Evolutionary conservation across 2,329 filamentous ascomycete genomes (phyloP).

Genomic region (Macroventuria anomochaeta): DNA sequence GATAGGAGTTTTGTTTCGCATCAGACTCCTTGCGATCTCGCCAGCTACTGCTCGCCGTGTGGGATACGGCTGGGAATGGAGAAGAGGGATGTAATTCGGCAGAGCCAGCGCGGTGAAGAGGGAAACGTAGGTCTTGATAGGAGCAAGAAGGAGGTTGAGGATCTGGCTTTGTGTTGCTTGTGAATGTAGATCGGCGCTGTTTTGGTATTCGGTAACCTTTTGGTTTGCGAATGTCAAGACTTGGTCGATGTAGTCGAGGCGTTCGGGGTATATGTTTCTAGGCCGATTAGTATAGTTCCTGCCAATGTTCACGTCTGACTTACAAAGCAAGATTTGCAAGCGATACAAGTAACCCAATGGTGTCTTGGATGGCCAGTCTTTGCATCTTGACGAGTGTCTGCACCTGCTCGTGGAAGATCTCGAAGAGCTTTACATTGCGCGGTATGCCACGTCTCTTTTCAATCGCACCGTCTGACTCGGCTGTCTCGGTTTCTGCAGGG

Average conservation of each 20-base stretch:
- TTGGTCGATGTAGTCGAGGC: constrained; percentile 93
- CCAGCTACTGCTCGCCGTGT: constrained; percentile 90
- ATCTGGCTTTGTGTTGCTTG: constrained; percentile 86
- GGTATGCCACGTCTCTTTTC: constrained; percentile 66
- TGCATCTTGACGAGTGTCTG: constrained; percentile 91
- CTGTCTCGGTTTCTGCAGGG: constrained; percentile 46
- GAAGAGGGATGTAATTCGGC: constrained; percentile 87
- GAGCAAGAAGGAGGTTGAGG: constrained; percentile 86
- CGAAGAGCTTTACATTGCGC: constrained; percentile 85
- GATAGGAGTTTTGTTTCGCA: constrained; percentile 82
- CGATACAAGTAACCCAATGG: constrained; percentile 91
- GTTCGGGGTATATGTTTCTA: constrained; percentile 88
- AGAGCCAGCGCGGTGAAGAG: constrained; percentile 95
- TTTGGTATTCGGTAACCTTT: constrained; percentile 87
- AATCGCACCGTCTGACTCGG: constrained; percentile 51
- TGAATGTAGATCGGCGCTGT: constrained; percentile 94
- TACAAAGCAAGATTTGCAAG: constrained; percentile 85
- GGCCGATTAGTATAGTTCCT: constrained; percentile 30
- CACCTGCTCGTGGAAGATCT: constrained; percentile 97
- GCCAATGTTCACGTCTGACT: constrained; percentile 29
- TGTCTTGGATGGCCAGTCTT: constrained; percentile 90
- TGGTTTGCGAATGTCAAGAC: constrained; percentile 85
- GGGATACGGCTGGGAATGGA: constrained; percentile 90
- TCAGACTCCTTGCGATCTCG: constrained; percentile 81
- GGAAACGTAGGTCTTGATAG: constrained; percentile 86